Conservation (phyloP, 2,329 filamentous ascomycete genomes). For the Penicillium sumatraense region DNA sequence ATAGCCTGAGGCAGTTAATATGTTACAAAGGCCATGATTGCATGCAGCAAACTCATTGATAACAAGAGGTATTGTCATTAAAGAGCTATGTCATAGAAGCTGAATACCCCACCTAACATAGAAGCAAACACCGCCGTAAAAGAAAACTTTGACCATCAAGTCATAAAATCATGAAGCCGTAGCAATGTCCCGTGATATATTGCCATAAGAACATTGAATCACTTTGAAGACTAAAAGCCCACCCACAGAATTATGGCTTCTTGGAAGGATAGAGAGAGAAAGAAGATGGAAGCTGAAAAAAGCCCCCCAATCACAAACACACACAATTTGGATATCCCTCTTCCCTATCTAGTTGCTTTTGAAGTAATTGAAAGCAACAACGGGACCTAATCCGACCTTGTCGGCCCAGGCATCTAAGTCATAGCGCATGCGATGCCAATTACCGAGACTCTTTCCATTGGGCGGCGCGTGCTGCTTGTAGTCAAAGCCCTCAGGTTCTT, state of each 20-base stretch:
- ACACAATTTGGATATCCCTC: neutral
- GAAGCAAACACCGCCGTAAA: neutral
- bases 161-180: neutral
- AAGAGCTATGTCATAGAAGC: too few relatives aligned
- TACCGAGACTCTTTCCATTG: conserved; percentile 41
- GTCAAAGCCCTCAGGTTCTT: conserved; percentile 51
- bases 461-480: conserved; percentile 37
- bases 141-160: neutral
- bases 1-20: too few relatives aligned
- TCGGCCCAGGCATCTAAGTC: conserved; percentile 49
- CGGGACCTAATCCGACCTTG: conserved; percentile 35
- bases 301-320: neutral
- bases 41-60: neutral
- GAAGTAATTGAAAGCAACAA: conserved; percentile 47
- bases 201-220: neutral
- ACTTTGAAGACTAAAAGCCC: too few relatives aligned
- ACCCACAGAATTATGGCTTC: too few relatives aligned
- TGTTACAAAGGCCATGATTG: neutral
- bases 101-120: neutral
- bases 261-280: neutral
- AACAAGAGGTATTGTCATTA: neutral
- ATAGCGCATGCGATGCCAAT: conserved; percentile 47
- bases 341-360: conserved; percentile 26
- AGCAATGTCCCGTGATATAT: neutral
- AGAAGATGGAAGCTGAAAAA: neutral